Evolutionary conservation across 169 alveolate genomes (phyloP), one percentile per base, ranked within the genome.

Genomic region (Plasmodium fragile): DNA sequence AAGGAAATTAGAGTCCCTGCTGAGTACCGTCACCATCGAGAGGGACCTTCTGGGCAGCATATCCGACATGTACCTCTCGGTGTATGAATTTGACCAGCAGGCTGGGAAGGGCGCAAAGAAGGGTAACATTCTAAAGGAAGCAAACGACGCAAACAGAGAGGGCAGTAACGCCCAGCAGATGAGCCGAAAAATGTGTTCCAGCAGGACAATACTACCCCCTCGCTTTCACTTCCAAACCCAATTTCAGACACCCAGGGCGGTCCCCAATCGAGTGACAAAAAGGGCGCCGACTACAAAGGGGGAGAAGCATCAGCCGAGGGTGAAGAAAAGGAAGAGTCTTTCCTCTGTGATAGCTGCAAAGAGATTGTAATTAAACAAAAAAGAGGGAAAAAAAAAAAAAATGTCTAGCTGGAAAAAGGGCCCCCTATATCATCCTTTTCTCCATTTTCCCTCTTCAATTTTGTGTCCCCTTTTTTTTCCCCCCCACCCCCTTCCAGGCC

Each of bases 21-120:
- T 85, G 18, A 85, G 69, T 45, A 85, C 34, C 81, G 34, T 85
- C 28, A 85, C 71, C 55, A 85, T 85, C 69, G 78, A 53, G 32
- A 85, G 69, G 55, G 93, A 75, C 25, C 32, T 85, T 16, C 39
- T 85, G 79, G 80, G 82, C 36, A 75, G 81, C 52, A 85, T 85
- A 18, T 85, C 93, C 3, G 87, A 75, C 22, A 77, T 85, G 18
- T 85, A 85, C 45, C 81, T 85, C 16, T 85, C 87, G 1, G 71
- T 85, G 30, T 85, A 85, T 41, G 93, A 85, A 41, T 73, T 85
- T 55, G 77, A 70, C 69, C 93, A 85, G 8, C 83, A 85, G 80
- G 45, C 10, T 52, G 70, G 59, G n/a, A 69, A 16, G 25, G 52
- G 75, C 55, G 8, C 59, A 49, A 49, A 49, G 59, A 49, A 13